Base-by-base conservation (phyloP, 2,329 filamentous ascomycete genomes). In the Sporothrix variecibatus region DNA sequence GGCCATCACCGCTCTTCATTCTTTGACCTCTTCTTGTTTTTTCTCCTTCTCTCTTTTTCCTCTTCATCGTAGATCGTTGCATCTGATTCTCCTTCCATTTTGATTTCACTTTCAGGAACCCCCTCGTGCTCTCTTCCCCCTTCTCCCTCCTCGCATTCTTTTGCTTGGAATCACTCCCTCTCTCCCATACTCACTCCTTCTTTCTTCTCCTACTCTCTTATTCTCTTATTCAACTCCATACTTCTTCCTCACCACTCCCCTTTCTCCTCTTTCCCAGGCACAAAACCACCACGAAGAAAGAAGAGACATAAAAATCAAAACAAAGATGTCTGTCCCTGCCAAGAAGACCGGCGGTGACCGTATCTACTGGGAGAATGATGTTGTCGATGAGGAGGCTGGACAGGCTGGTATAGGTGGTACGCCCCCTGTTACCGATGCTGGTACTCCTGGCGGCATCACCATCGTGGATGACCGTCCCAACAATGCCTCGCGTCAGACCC, bases 321-420 rank as follows among this genome's bases (percentile, higher is more conserved):
- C 28, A 40, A 72, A 51, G 38, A 75, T 72, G 73, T 43, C 71
- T n/a, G 58, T 56, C 12, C 38, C 72, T 34, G 3, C 46, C 31
- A 72, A 72, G 40, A 73, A 71, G 26, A 31, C 49, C 17, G 46
- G 31, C 5, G 74, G 31, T 8, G 74, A 74, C 51, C 74, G 46
- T 49, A 73, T 75, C 75, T 58, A 62, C 53, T 74, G 72, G 58
- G 74, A 68, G 51, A 23, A 8, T 15, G 40, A 53, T 49, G 65
- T 28, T 34, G 72, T 46, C 38, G 74, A 74, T 7, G 74, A 73
- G 38, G 75, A 76, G 70, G 72, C 72, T 2, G 74, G 60, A 11
- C 65, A 71, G 46, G 64, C 68, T 15, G 34, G 60, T 26, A 65
- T 65, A 65, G 46, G 20, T 17, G 49, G 56, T 28, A 60, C 49